Evolutionary conservation across 768 basidiomycete species (phyloP), one percentile per base, ranked within the genome.

Genomic region (Rubroboletus satanas): DNA sequence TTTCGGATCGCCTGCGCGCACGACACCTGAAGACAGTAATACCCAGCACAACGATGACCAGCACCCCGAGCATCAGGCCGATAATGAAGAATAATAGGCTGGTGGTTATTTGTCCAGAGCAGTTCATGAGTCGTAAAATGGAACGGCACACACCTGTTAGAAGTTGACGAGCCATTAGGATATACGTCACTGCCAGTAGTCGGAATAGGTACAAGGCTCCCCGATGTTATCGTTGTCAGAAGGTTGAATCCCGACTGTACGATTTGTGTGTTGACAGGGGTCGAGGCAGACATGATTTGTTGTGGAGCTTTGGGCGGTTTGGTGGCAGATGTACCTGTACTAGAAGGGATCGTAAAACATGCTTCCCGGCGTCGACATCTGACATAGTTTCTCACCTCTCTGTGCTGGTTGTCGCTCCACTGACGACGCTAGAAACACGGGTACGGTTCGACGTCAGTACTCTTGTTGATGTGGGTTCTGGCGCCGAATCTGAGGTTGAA

Each of bases 71-170:
- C 21, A 62, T 31, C 3, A 35, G 33, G 23, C 51, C 45, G 15
- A 64, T 51, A 51, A 67, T 60, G 15, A 44, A n/a, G 2, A 52
- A 33, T 33, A 60, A 44, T 26, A n/a, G 17, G 17, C 64, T 66
- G 18, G 35, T 15, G 36, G 21, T 43, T 46, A 15, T 32, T 47
- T 18, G 47, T 62, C 45, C 8, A 54, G 31, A 51, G 31, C 8
- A 33, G 45, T 32, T 26, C 21, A 26, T 6, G 31, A 23, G 5
- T 14, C 3, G 7, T 23, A 17, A 14, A 29, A 45, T 7, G 26
- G 21, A n/a, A 45, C 17, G n/a, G 11, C 2, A 54, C 61, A 38
- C n/a, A 66, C 64, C 33, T 56, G 15, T 41, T 17, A 26, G 55
- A 39, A 28, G 36, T 35, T 18, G 57, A 54, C 14, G 39, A 41